Conservation (phyloP, 495 filamentous ascomycete genomes). For the Cercophora sp. region DNA sequence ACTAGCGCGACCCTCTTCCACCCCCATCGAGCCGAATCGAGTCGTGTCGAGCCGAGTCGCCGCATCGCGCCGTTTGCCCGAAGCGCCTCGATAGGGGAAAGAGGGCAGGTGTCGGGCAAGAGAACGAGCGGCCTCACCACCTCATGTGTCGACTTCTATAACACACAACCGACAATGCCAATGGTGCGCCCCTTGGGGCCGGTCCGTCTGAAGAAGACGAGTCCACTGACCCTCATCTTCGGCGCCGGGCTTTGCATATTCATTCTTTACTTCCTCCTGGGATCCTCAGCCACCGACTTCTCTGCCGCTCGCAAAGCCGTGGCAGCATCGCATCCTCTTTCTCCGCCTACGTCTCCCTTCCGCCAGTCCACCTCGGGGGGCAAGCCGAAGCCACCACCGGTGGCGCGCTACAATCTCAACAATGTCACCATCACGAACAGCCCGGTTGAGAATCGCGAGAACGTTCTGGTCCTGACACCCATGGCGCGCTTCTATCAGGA, state of each 20-base stretch:
- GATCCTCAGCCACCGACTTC: slow-evolving; percentile 41
- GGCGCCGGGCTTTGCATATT: slow-evolving; percentile 49
- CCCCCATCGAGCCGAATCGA: not conserved
- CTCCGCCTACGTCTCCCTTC: slow-evolving; percentile 81
- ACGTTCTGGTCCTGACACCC: slow-evolving; percentile 86
- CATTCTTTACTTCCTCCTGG: slow-evolving; percentile 50
- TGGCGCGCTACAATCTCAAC: slow-evolving; percentile 91
- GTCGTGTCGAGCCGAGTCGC: not conserved
- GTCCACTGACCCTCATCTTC: slow-evolving; percentile 46
- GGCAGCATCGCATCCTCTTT: slow-evolving; percentile 69
- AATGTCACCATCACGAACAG: slow-evolving; percentile 76
- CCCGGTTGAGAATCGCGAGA: slow-evolving; percentile 74
- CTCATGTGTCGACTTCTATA: slow-evolving; percentile 22
- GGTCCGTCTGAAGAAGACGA: slow-evolving; percentile 54
- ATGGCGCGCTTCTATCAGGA: slow-evolving; percentile 86
- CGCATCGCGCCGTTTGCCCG: not conserved
- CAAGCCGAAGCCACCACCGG: slow-evolving; percentile 67
- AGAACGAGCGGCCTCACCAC: not conserved
- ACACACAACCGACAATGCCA: slow-evolving; percentile 22
- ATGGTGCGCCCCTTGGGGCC: slow-evolving; percentile 53
- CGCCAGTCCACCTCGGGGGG: slow-evolving; percentile 61
- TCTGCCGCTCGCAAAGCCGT: slow-evolving; percentile 40
- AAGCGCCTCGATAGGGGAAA: not conserved
- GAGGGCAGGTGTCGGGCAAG: slow-evolving; percentile 4
- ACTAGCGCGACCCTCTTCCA: not conserved